Evolutionary conservation across 208 protist species (phyloP).

Genomic region (Trypanosomatidae sp.): DNA sequence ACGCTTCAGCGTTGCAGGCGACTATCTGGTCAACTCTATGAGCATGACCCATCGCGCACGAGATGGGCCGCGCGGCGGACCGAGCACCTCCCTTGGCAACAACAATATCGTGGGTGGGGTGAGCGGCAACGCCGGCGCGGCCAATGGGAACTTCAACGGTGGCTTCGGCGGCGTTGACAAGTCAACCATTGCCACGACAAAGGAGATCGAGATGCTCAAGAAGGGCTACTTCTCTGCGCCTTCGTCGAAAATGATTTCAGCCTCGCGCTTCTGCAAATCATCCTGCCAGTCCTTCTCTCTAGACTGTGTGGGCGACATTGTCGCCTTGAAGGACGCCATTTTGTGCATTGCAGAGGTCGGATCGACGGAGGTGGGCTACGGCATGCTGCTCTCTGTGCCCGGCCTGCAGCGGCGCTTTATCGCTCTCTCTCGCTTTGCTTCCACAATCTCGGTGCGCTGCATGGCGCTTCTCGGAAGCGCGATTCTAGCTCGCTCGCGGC

Average conservation of each 20-base stretch:
- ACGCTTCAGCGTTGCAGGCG: constrained; percentile 21
- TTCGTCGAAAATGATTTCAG: constrained; percentile 56
- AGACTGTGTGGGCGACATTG: constrained; percentile 62
- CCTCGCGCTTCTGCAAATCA: constrained; percentile 68
- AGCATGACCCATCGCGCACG: constrained; percentile 4
- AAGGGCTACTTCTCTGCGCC: constrained; percentile 36
- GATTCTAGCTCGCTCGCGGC: constrained; percentile 57
- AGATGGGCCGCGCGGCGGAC: constrained; percentile 15
- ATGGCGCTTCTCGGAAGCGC: constrained; percentile 49
- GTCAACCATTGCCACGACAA: constrained; percentile 21
- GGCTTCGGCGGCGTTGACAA: constrained; percentile 3
- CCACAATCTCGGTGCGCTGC: constrained; percentile 68
- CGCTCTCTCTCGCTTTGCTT: constrained; percentile 65
- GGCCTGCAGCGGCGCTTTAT: constrained; percentile 60
- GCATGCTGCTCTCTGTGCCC: constrained; percentile 47
- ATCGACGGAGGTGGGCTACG: constrained; percentile 77
- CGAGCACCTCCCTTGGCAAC: constrained; percentile 16
- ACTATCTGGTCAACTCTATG: constrained; percentile 25
- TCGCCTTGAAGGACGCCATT: constrained; percentile 75
- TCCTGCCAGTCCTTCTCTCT: constrained; percentile 52
- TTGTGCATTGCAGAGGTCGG: constrained; percentile 69
- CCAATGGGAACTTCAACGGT: not conserved
- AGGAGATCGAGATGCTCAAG: constrained; percentile 36
- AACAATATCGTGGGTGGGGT: constrained; percentile 4
- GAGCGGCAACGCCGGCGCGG: constrained; percentile 5